A percentile compares a stretch with the other conserved stretches of the same genome.
Evolutionary conservation across 2,329 filamentous ascomycete species (phyloP).

Genomic region (Fusarium sp.): DNA sequence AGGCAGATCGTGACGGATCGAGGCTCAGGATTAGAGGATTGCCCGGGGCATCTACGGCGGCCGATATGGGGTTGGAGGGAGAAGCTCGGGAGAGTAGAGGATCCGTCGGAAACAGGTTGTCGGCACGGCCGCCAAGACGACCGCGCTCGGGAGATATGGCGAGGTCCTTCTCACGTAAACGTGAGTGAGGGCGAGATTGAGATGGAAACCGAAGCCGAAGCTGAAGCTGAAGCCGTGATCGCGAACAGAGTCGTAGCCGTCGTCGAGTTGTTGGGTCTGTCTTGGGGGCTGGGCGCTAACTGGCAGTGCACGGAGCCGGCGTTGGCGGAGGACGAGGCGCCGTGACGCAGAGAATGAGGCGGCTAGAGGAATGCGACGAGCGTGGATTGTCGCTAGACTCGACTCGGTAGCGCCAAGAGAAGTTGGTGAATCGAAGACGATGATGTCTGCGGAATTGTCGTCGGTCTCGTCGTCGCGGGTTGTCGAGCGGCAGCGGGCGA

Average conservation of each 20-base stretch:
- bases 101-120: slow-evolving; percentile 63
- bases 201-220: slow-evolving; percentile 5
- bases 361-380: slow-evolving; percentile 36
- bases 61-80: slow-evolving; percentile 41
- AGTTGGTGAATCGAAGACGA: neutral
- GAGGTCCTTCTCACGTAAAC: slow-evolving; percentile 46
- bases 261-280: slow-evolving; percentile 22
- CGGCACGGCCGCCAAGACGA: slow-evolving; percentile 64
- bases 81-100: slow-evolving; percentile 57
- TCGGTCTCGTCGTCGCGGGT: slow-evolving; percentile 22
- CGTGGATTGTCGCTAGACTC: slow-evolving; percentile 28
- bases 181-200: slow-evolving; percentile 35
- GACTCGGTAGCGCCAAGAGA: slow-evolving; percentile 20
- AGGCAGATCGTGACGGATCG: slow-evolving; percentile 51
- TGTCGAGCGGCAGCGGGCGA: slow-evolving; percentile 36
- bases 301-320: slow-evolving; percentile 35
- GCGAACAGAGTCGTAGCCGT: neutral
- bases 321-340: slow-evolving; percentile 32
- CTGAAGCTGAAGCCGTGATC: slow-evolving; percentile 7
- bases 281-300: slow-evolving; percentile 29
- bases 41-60: slow-evolving; percentile 51
- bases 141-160: slow-evolving; percentile 56
- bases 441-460: slow-evolving; percentile 4
- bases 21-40: slow-evolving; percentile 50
- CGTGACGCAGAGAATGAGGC: slow-evolving; percentile 33